These are phyloP conservation scores for Fusarium dlaminii DNA, from an alignment of 2,329 filamentous ascomycete genomes.

Conservation along the genomic window DNA sequence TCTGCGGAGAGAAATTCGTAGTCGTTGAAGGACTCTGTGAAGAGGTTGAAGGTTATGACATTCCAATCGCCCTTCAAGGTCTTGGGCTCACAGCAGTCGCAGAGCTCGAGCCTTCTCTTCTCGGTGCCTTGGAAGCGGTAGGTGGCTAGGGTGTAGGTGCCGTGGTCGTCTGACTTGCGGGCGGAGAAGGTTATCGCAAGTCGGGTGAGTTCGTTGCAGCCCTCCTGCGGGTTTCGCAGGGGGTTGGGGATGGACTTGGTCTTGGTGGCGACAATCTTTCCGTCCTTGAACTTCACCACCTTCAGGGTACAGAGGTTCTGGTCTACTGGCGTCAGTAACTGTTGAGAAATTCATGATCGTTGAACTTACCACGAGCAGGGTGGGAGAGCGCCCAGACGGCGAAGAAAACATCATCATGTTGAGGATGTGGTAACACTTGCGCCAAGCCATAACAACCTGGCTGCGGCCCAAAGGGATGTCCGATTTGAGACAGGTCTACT, in stretches of 20 bases:
- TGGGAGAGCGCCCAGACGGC: neutral
- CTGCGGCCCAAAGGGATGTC: neutral
- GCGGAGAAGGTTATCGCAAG: neutral
- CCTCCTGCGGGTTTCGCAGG: neutral
- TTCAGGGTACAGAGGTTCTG: neutral
- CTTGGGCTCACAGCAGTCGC: slow-evolving; percentile 2
- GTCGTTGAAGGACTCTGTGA: slow-evolving; percentile 20
- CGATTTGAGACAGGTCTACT: neutral
- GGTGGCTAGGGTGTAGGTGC: slow-evolving; percentile 26
- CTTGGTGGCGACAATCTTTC: neutral
- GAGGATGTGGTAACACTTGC: neutral
- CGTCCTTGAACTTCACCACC: neutral
- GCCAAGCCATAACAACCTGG: neutral
- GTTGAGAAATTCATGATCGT: neutral
- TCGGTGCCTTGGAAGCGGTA: slow-evolving; percentile 4
- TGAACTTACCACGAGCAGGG: neutral
- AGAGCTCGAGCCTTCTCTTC: neutral
- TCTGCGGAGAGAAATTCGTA: slow-evolving; percentile 11
- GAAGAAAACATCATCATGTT: neutral
- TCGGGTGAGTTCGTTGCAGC: neutral
- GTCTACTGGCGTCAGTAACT: neutral
- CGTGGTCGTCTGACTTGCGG: slow-evolving; percentile 23
- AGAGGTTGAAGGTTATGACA: slow-evolving; percentile 29
- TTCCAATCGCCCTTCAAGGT: slow-evolving; percentile 21
- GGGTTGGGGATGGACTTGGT: slow-evolving; percentile 21